Evolutionary conservation across 129 eudicot genomes (phyloP), one percentile per base, ranked within the genome.

Genomic region (Arctium lappa): DNA sequence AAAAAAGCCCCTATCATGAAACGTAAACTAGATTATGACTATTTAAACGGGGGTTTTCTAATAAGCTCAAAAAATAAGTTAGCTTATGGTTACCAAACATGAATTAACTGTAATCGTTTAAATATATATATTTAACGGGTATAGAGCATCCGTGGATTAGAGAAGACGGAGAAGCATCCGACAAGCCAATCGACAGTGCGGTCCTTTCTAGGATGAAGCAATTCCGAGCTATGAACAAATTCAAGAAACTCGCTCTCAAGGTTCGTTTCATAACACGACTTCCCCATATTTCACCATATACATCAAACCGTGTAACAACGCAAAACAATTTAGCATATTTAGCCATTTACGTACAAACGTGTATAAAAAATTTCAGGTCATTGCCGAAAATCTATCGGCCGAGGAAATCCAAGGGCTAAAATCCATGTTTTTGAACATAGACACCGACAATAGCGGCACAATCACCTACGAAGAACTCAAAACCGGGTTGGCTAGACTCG

Each of bases 131-230:
- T 73, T 18, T 0, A 44, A 73, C 18, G 11, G 66, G 37, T 29
- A 37, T 73, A 95, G 98, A 95, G 86, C 98, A 95, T 86, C 98
- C 97, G 77, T 95, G 98, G 98, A 83, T 95, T 65, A 86, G 89
- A 84, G 97, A 95, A 87, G 97, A 88, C 22, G 98, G 96, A 80
- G 94, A 92, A 76, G 98, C 98, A 84, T 92, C 98, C 66, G 98
- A 95, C 81, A 92, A 91, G 71, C 97, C 98, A 68, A 92, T 95
- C 11, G 97, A 95, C 74, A 88, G 98, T 82, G 98, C 98, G 6
- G 98, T 95, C 8, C 93, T 95, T 16, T 88, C 97, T 11, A 91
- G 98, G 87, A 95, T 95, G 98, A 95, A 95, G 86, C 98, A 95
- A 84, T 95, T 95, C 87, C 80, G 98, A 86, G 98, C 97, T 60